Evolutionary conservation across 176 grass and related monocot species (phyloP).

Genomic region (Thinopyrum elongatum): DNA sequence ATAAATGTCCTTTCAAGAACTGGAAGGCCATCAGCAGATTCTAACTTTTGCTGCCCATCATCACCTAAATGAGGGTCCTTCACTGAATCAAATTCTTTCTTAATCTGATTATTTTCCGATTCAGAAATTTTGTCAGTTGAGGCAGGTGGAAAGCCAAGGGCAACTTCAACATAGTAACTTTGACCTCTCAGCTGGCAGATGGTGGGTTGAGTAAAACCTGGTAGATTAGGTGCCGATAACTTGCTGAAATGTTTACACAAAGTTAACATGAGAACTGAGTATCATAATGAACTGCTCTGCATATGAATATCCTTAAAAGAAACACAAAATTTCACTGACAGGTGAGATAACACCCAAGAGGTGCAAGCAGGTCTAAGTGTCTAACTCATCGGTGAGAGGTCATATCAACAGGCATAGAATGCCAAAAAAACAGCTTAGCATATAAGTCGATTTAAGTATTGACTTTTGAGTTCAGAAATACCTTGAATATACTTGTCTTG

Average conservation of each 20-base stretch:
- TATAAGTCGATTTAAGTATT: background rate
- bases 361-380: background rate
- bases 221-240: conserved; percentile 53
- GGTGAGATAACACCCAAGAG: background rate
- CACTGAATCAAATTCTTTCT: conserved; percentile 41
- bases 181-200: conserved; percentile 82
- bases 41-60: conserved; percentile 46
- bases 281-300: conserved; percentile 8
- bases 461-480: conserved; percentile 30
- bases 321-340: background rate
- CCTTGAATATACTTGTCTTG: conserved; percentile 94
- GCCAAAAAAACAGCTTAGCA: conserved; percentile 2
- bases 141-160: conserved; percentile 69
- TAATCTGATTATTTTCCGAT: conserved; percentile 49
- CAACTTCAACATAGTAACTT: conserved; percentile 96
- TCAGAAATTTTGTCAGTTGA: conserved; percentile 48
- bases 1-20: conserved; percentile 95
- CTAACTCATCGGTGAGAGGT: conserved; percentile 12
- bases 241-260: conserved; percentile 73
- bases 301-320: conserved; percentile 24
- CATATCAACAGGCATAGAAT: conserved; percentile 1
- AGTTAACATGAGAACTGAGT: conserved; percentile 35
- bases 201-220: conserved; percentile 69
- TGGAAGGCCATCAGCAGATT: conserved; percentile 49
- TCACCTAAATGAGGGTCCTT: conserved; percentile 38